phyloP scores from a whole-genome alignment of 371 early-diverging fungal genomes.

The Smittium mucronatum region DNA sequence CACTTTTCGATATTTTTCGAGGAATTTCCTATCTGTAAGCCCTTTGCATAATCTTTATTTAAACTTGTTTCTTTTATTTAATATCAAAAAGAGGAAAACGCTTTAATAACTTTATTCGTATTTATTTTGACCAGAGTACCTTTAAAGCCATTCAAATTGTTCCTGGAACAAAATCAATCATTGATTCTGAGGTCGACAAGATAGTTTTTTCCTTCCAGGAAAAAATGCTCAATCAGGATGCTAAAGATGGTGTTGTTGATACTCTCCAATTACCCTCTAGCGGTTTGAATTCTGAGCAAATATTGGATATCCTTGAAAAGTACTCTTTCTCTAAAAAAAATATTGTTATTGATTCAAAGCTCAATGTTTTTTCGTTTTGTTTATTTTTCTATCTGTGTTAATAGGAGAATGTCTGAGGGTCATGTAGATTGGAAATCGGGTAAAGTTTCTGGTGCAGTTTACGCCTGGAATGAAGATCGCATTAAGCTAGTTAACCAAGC shows the following conservation, averaged over 20 bases:
- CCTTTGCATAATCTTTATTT: background rate
- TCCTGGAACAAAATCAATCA: background rate
- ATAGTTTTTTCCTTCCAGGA: background rate
- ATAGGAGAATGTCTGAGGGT: constrained; percentile 24
- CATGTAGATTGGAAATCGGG: constrained; percentile 71
- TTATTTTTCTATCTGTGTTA: too few species aligned
- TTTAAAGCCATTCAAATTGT: background rate
- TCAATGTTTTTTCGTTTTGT: too few species aligned
- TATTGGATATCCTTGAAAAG: background rate
- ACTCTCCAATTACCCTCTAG: background rate
- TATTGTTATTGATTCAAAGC: background rate
- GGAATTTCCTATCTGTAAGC: constrained; percentile 1
- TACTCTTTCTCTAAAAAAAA: too few species aligned
- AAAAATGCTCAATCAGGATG: background rate
- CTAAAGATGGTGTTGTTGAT: background rate
- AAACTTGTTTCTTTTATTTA: background rate
- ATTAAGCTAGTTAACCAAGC: constrained; percentile 62
- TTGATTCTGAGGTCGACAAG: background rate
- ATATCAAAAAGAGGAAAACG: too few species aligned
- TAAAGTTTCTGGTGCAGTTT: constrained; percentile 79
- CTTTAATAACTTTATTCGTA: too few species aligned
- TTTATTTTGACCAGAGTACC: too few species aligned
- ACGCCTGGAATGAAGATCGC: constrained; percentile 77
- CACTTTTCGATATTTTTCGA: background rate
- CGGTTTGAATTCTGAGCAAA: background rate